These are phyloP conservation scores for Nicotiana benthamiana DNA, from an alignment of 257 asterid species.

Conservation along the genomic window DNA sequence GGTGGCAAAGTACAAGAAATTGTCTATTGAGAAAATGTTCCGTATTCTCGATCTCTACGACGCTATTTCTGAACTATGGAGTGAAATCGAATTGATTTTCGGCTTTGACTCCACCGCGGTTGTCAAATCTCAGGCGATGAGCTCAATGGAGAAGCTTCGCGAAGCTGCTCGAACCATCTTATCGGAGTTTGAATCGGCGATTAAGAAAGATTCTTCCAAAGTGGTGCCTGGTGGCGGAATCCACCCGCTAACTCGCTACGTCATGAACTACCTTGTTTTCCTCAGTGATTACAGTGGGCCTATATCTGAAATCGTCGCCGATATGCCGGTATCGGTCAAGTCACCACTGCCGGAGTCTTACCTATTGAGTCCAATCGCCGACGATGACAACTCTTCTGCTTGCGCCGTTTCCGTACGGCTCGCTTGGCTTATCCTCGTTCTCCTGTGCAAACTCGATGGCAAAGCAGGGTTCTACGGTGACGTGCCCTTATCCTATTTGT, in stretches of 20 bases:
- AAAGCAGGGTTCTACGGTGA: conserved; percentile 58
- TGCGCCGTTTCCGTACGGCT: conserved; percentile 41
- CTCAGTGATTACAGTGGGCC: conserved; percentile 71
- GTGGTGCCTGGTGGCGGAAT: conserved; percentile 52
- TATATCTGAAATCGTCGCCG: conserved; percentile 55
- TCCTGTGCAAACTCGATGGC: conserved; percentile 81
- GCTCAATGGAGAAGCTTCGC: conserved; percentile 52
- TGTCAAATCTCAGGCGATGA: conserved; percentile 48
- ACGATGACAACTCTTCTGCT: conserved; percentile 23
- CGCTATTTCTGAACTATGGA: conserved; percentile 54
- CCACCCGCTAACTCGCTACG: conserved; percentile 88
- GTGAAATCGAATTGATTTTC: conserved; percentile 58
- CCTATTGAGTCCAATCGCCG: conserved; percentile 33
- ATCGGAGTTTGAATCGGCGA: conserved; percentile 62
- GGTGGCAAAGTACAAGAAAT: conserved; percentile 49
- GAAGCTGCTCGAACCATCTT: conserved; percentile 58
- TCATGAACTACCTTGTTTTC: conserved; percentile 75
- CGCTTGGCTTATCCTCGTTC: conserved; percentile 75
- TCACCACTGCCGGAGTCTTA: conserved; percentile 59
- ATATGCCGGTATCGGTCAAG: conserved; percentile 33
- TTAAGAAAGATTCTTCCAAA: conserved; percentile 68
- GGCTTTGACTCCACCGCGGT: conserved; percentile 35
- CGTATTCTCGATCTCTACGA: conserved; percentile 68
- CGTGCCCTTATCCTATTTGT: conserved; percentile 64
- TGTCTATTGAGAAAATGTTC: conserved; percentile 73